phyloP scores from a whole-genome alignment of 2,329 filamentous ascomycete genomes.

The Fusarium circinatum region DNA sequence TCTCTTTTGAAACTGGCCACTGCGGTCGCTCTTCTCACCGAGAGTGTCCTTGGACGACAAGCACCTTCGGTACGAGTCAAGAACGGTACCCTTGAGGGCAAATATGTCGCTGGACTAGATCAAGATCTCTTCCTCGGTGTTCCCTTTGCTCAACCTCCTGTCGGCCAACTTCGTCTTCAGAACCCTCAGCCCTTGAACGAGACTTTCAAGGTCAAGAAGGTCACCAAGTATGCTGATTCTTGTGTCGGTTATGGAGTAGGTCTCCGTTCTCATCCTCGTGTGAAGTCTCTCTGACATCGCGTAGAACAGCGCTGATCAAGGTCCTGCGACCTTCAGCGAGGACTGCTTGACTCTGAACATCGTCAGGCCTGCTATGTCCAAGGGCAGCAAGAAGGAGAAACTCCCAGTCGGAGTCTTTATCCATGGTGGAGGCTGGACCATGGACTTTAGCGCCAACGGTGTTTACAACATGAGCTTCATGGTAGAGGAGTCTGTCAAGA shows the following conservation, averaged over 20 bases:
- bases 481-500: slow-evolving; percentile 54
- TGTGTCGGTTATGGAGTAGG: slow-evolving; percentile 41
- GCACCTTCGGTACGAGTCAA: slow-evolving; percentile 32
- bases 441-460: slow-evolving; percentile 56
- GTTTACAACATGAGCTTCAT: slow-evolving; percentile 71
- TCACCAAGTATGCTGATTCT: slow-evolving; percentile 38
- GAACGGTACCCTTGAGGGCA: slow-evolving; percentile 38
- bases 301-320: slow-evolving; percentile 28
- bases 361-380: slow-evolving; percentile 24
- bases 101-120: slow-evolving; percentile 29
- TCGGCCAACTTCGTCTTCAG: slow-evolving; percentile 28
- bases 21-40: slow-evolving; percentile 7
- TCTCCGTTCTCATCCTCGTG: accelerated
- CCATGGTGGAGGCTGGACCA: slow-evolving; percentile 52
- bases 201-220: slow-evolving; percentile 28
- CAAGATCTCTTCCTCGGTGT: slow-evolving; percentile 40
- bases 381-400: neutral
- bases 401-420: slow-evolving; percentile 44
- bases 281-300: neutral
- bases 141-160: slow-evolving; percentile 37
- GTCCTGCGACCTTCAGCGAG: slow-evolving; percentile 31
- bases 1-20: slow-evolving; percentile 11
- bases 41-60: slow-evolving; percentile 4
- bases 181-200: slow-evolving; percentile 24
- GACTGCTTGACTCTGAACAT: slow-evolving; percentile 38